Evolutionary conservation across 495 filamentous ascomycete genomes (phyloP), one percentile per base, ranked within the genome.

Genomic region (Penicillium macrosclerotiorum): DNA sequence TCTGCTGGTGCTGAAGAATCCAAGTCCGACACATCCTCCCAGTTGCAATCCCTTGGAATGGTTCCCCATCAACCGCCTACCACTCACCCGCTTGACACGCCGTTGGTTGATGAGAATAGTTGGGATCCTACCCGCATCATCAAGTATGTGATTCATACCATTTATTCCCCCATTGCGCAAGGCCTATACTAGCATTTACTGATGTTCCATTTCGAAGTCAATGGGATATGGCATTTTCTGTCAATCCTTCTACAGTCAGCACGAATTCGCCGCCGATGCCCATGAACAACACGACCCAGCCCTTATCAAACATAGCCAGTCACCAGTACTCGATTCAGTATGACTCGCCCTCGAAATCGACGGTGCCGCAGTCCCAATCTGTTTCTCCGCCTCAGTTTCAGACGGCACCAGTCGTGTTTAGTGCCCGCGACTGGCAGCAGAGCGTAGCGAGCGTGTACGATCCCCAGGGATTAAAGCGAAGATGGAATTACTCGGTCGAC

Each of bases 101-200:
- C 81, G 13, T 72, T 89, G 53, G 75, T 81, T 30, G 88, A 92
- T 45, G 76, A 81, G 33, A 76, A 79, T 30, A 77, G 76, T 36
- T 98, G 93, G 93, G 95, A 98, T 63, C 93, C 93, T 3, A 82
- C 89, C 22, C 81, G 86, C 40, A 87, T 98, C 54, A 95, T 98
- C 74, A 87, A 93, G 90, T 96, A 80, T 77, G 89, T 47, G 47
- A 34, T 26, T 7, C 1, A 37, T 14, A 38, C 8, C 4, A 9
- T 2, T 22, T n/a, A n/a, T n/a, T n/a, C n/a, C n/a, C n/a, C n/a
- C n/a, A n/a, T n/a, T n/a, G n/a, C n/a, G n/a, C n/a, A n/a, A n/a
- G n/a, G n/a, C n/a, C n/a, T n/a, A n/a, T n/a, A n/a, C 18, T 2
- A 20, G 7, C 37, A 27, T 16, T 2, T 16, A 4, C 41, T 55